Base-by-base conservation (phyloP, 2,329 filamentous ascomycete species). In the Xylariaceae sp. region DNA sequence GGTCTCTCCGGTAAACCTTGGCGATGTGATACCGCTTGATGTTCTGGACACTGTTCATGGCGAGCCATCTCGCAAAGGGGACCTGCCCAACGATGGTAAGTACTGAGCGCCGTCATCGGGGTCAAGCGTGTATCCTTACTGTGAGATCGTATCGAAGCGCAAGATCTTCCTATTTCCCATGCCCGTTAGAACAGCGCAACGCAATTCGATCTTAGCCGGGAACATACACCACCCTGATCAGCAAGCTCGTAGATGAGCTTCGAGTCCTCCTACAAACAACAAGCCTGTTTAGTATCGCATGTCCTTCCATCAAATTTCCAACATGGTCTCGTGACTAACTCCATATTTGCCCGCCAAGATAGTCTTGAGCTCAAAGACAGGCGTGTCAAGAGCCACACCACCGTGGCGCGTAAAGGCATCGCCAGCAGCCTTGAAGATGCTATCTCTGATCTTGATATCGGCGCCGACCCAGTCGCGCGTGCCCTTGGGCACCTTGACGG, bases 401-500 rank as follows among this genome's bases (percentile, higher is more conserved):
- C 86, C 87, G 76, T 89, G 85, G 66, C 85, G 84, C 74, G 88
- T 87, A 61, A 71, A 71, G 35, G 68, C 68, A 13, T 68, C 60
- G 57, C 64, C 65, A 51, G 69, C 69, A 66, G 82, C 84, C 67
- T 74, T 79, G 74, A 89, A 92, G 76, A 93, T 92, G 72, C 87
- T 85, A 75, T 92, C 88, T 68, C 89, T 85, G 70, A 93, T 86
- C 70, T 90, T 82, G 80, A 92, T 89, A 72, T 92, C 87, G 74
- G 83, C 83, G 67, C 88, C 88, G 71, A 86, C 82, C 88, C 88
- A 96, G 74, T 96, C 92, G 73, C 90, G 89, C 65, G 91, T 96
- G 67, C 92, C 91, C 82, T 96, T 96, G 63, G 91, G 90, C 71
- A 88, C 90, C 81, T 96, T 96, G 73, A 95, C 61, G n/a, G 59